These are phyloP conservation scores for Aspergillus sp. DNA, from an alignment of 2,329 filamentous ascomycete genomes.

Conservation along the genomic window DNA sequence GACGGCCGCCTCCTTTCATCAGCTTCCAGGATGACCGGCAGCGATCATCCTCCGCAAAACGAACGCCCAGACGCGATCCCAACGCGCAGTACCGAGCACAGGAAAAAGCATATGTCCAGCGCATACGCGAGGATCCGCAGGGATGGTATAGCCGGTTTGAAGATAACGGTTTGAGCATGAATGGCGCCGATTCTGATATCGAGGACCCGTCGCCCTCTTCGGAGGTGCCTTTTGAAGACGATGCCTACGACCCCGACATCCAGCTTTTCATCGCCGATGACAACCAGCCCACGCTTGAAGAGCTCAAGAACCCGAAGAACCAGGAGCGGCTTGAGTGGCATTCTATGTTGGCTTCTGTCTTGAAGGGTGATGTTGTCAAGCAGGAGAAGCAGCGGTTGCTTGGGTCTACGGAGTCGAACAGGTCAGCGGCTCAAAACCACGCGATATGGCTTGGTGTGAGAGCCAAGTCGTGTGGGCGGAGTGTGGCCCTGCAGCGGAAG, in stretches of 20 bases:
- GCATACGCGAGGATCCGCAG: conserved; percentile 76
- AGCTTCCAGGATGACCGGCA: conserved; percentile 49
- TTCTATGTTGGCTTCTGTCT: conserved; percentile 91
- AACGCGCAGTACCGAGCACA: conserved; percentile 77
- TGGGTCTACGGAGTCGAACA: conserved; percentile 73
- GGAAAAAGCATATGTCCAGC: conserved; percentile 92
- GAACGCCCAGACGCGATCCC: conserved; percentile 59
- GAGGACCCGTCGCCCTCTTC: conserved; percentile 89
- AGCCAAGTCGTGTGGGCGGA: conserved; percentile 78
- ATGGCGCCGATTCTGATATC: conserved; percentile 75
- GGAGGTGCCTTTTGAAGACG: conserved; percentile 76
- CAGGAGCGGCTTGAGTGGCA: conserved; percentile 95
- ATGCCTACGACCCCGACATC: conserved; percentile 86
- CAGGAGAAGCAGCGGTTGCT: conserved; percentile 97
- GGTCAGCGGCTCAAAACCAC: conserved; percentile 65
- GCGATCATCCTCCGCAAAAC: conserved; percentile 58
- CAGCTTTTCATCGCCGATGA: conserved; percentile 91
- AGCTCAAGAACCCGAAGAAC: conserved; percentile 82
- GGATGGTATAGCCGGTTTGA: conserved; percentile 65
- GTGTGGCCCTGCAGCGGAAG: conserved; percentile 78
- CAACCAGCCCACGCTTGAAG: conserved; percentile 82
- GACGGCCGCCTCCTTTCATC: conserved; percentile 54
- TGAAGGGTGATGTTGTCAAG: conserved; percentile 94
- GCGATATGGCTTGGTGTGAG: conserved; percentile 86
- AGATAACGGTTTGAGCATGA: conserved; percentile 67